Percentiles rank a stretch among this genome's conserved stretches.
These are phyloP conservation scores for Trichoderma sp. DNA, from an alignment of 2,329 filamentous ascomycete species.

Conservation along the genomic window DNA sequence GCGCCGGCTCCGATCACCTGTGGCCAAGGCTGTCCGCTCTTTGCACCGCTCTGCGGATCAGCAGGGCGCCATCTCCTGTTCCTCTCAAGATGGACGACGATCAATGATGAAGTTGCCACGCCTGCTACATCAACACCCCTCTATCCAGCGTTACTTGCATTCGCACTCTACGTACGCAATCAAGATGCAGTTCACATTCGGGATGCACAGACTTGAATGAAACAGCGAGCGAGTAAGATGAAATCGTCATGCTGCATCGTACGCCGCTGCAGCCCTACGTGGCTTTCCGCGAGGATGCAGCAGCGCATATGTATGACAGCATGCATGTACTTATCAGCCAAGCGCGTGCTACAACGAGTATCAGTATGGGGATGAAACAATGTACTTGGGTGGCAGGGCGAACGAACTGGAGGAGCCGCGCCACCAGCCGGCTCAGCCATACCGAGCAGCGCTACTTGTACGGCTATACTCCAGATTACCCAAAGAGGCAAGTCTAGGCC, in stretches of 20 bases:
- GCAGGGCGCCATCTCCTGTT: neutral
- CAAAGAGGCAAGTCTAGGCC: neutral
- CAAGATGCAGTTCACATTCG: neutral
- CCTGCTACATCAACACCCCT: neutral
- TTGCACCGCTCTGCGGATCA: slow-evolving; percentile 1
- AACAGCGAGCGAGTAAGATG: neutral
- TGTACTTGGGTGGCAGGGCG: neutral
- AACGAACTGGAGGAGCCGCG: slow-evolving; percentile 1
- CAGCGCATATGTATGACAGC: neutral
- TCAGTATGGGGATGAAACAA: neutral
- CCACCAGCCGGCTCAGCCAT: slow-evolving; percentile 14
- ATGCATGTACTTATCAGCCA: neutral
- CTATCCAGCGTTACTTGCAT: neutral
- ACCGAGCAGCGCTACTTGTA: neutral
- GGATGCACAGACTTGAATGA: neutral
- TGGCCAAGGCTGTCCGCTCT: slow-evolving; percentile 5
- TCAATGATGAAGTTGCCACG: neutral
- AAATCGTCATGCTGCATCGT: neutral
- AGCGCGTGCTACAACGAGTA: neutral
- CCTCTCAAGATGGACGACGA: slow-evolving; percentile 4
- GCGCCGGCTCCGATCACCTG: neutral
- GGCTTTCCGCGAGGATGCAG: neutral
- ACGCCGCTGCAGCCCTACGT: slow-evolving; percentile 14
- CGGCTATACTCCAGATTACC: slow-evolving; percentile 14
- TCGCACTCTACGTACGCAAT: neutral